These are phyloP conservation scores for Candida xiaguanensis DNA, from an alignment of 805 yeast species.

Conservation along the genomic window DNA sequence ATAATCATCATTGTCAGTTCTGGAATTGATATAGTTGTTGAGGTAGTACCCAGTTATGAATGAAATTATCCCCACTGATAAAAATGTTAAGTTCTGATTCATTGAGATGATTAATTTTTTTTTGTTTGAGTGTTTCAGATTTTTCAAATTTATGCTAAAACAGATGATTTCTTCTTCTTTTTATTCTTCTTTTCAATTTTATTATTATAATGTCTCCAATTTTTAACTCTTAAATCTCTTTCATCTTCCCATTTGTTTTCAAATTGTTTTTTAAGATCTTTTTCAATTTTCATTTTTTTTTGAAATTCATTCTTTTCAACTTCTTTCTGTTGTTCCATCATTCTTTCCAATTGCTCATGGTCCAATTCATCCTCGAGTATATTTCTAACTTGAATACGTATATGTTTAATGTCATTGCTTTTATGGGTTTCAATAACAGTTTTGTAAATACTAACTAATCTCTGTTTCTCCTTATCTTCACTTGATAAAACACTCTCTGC, in stretches of 20 bases:
- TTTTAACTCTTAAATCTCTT: conserved; percentile 53
- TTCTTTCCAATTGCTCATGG: conserved; percentile 24
- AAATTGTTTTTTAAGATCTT: conserved; percentile 39
- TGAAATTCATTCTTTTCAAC: conserved; percentile 19
- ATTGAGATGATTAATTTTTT: not conserved
- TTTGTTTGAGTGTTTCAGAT: not conserved
- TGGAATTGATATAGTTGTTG: conserved; percentile 11
- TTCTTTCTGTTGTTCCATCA: conserved; percentile 26
- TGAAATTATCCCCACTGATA: conserved; percentile 33
- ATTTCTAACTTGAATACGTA: conserved; percentile 39
- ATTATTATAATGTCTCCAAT: conserved; percentile 53
- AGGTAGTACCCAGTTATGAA: conserved; percentile 33
- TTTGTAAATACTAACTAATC: conserved; percentile 28
- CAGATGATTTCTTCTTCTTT: conserved; percentile 33
- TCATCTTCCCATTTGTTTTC: conserved; percentile 58
- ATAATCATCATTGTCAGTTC: not conserved
- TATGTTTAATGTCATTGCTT: conserved; percentile 9
- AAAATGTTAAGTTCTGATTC: conserved; percentile 12
- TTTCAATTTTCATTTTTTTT: conserved; percentile 34
- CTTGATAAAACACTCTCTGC: conserved; percentile 40
- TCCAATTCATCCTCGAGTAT: conserved; percentile 38
- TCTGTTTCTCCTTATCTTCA: conserved; percentile 13
- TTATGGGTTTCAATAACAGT: not conserved
- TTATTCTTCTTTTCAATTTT: conserved; percentile 45
- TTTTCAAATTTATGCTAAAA: conserved; percentile 27